Conservation (phyloP, 805 yeast genomes). For the Kazachstania martiniae region DNA sequence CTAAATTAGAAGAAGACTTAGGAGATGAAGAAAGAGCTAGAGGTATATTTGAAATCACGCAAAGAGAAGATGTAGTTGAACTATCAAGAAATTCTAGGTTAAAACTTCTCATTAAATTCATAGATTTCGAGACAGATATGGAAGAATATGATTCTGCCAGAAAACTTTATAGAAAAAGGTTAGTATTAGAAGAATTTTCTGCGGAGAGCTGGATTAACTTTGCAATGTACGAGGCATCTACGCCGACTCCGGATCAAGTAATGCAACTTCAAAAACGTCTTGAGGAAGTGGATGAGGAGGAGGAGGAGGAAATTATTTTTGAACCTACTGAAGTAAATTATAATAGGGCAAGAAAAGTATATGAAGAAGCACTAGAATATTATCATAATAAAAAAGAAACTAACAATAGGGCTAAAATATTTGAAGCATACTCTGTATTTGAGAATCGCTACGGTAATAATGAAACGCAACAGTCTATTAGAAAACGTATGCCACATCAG, state of each 20-base stretch:
- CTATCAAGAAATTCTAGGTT: slow-evolving; percentile 7
- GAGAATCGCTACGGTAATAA: slow-evolving; percentile 51
- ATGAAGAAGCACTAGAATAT: slow-evolving; percentile 39
- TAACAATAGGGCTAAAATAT: slow-evolving; percentile 39
- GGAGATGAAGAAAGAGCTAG: slow-evolving; percentile 64
- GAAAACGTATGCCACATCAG: slow-evolving; percentile 42
- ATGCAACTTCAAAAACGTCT: slow-evolving; percentile 10
- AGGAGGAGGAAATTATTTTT: slow-evolving; percentile 37
- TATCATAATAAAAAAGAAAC: slow-evolving; percentile 31
- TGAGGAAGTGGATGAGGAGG: slow-evolving; percentile 24
- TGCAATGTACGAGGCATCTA: slow-evolving; percentile 62
- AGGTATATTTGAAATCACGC: slow-evolving; percentile 48
- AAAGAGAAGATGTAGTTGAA: slow-evolving; percentile 15
- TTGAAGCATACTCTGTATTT: slow-evolving; percentile 54
- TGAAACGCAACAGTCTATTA: slow-evolving; percentile 29
- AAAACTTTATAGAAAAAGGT: slow-evolving; percentile 32
- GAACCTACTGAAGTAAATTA: slow-evolving; percentile 43
- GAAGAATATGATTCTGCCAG: slow-evolving; percentile 49
- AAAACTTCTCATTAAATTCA: slow-evolving; percentile 31
- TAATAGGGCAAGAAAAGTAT: slow-evolving; percentile 42
- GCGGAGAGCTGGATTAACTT: slow-evolving; percentile 47
- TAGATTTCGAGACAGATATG: slow-evolving; percentile 53
- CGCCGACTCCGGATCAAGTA: slow-evolving; percentile 39
- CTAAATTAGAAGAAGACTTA: slow-evolving; percentile 53
- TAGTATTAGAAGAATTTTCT: slow-evolving; percentile 25